These are phyloP conservation scores for Hanseniaspora lachancei DNA, from an alignment of 805 yeast genomes.

Conservation along the genomic window DNA sequence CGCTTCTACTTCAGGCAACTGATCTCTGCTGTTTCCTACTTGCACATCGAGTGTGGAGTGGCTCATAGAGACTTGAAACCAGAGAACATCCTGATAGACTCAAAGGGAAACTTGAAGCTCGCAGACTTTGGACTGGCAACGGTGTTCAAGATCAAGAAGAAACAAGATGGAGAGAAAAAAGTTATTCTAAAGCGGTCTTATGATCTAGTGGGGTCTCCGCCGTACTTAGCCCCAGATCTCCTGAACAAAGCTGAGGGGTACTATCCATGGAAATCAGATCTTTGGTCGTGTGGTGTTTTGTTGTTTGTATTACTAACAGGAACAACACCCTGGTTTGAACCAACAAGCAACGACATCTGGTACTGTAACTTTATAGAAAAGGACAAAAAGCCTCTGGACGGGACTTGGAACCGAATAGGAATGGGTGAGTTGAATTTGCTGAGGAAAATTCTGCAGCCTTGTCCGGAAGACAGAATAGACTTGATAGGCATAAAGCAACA, in stretches of 20 bases:
- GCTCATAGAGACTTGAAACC: slow-evolving; percentile 62
- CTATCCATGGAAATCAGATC: slow-evolving; percentile 44
- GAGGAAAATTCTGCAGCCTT: slow-evolving; percentile 39
- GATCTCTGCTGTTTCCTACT: slow-evolving; percentile 46
- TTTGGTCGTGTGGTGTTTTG: slow-evolving; percentile 61
- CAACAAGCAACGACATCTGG: slow-evolving; percentile 39
- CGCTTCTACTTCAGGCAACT: slow-evolving; percentile 59
- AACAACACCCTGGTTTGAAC: slow-evolving; percentile 61
- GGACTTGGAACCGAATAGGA: slow-evolving; percentile 46
- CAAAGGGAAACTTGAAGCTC: slow-evolving; percentile 52
- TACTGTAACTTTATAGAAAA: slow-evolving; percentile 31
- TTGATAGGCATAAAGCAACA: slow-evolving; percentile 35
- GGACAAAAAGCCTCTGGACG: slow-evolving; percentile 34
- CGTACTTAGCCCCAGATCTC: slow-evolving; percentile 70
- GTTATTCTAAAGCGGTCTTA: slow-evolving; percentile 29
- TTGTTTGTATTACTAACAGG: slow-evolving; percentile 52
- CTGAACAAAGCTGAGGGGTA: slow-evolving; percentile 33
- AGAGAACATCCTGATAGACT: slow-evolving; percentile 52
- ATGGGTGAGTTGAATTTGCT: slow-evolving; percentile 38
- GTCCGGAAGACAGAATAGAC: slow-evolving; percentile 34
- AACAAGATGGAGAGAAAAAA: background rate
- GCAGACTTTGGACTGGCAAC: slow-evolving; percentile 70
- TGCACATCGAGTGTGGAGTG: slow-evolving; percentile 45
- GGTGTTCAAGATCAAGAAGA: slow-evolving; percentile 30
- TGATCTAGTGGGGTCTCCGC: slow-evolving; percentile 60